Conservation (phyloP, 2,329 filamentous ascomycete species). For the Paramyrothecium sp. region DNA sequence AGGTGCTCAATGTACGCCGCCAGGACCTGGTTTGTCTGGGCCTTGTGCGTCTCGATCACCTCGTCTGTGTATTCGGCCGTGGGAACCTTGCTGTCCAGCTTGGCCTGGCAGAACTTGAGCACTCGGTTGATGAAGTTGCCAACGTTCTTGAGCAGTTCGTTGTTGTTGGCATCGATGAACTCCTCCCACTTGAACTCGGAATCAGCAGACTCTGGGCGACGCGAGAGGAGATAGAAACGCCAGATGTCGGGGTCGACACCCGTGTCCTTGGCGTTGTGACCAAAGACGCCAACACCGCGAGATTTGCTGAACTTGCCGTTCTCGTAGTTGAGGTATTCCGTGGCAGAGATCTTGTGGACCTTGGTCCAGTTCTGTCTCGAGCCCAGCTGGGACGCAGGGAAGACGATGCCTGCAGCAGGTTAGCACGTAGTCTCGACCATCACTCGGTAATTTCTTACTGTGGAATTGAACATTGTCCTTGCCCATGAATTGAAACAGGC, state of each 20-base stretch:
- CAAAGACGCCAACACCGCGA: constrained; percentile 85
- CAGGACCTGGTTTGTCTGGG: constrained; percentile 66
- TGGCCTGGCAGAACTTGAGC: constrained; percentile 74
- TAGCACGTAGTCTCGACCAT: background rate
- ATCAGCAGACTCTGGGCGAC: constrained; percentile 81
- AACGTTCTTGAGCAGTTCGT: constrained; percentile 75
- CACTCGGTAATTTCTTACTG: background rate
- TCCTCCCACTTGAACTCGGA: constrained; percentile 83
- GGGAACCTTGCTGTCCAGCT: constrained; percentile 69
- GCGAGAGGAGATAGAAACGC: constrained; percentile 86
- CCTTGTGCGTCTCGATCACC: constrained; percentile 51
- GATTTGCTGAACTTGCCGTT: constrained; percentile 92
- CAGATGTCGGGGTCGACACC: constrained; percentile 85
- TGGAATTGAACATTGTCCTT: constrained; percentile 68
- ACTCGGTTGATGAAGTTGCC: constrained; percentile 74
- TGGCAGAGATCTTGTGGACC: constrained; percentile 84
- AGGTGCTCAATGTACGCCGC: constrained; percentile 65
- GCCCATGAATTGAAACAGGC: constrained; percentile 93
- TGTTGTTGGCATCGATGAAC: constrained; percentile 76
- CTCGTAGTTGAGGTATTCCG: constrained; percentile 85
- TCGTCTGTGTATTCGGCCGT: constrained; percentile 58
- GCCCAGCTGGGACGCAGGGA: constrained; percentile 83
- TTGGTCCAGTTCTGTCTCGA: constrained; percentile 85
- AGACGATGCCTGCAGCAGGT: constrained; percentile 66
- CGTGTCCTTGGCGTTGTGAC: constrained; percentile 83